These are phyloP conservation scores for Nemania abortiva DNA, from an alignment of 2,329 filamentous ascomycete genomes.

Conservation along the genomic window DNA sequence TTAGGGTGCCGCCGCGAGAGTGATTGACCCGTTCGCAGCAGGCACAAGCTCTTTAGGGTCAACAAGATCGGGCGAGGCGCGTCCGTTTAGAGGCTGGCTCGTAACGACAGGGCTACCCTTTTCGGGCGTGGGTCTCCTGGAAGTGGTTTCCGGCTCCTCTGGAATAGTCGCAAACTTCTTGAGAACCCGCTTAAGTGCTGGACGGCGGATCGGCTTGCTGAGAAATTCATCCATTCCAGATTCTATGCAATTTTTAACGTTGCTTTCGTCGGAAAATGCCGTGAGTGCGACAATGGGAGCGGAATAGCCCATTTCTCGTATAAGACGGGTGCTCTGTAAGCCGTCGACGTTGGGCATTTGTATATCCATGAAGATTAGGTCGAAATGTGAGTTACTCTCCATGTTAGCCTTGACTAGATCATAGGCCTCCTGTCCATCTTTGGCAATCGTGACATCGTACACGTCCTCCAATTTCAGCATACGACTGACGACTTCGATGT, in stretches of 20 bases:
- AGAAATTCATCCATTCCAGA: constrained; percentile 95
- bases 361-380: constrained; percentile 96
- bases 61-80: constrained; percentile 1
- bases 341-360: constrained; percentile 96
- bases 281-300: constrained; percentile 92
- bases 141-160: constrained; percentile 70
- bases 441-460: constrained; percentile 90
- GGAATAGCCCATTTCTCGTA: constrained; percentile 86
- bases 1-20: constrained; percentile 17
- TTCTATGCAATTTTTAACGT: constrained; percentile 86
- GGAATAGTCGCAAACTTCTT: constrained; percentile 86
- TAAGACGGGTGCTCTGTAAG: constrained; percentile 85
- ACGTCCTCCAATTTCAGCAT: constrained; percentile 82
- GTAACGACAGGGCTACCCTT: constrained; percentile 33
- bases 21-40: constrained; percentile 34
- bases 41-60: constrained; percentile 28
- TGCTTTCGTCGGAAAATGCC: constrained; percentile 90
- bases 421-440: constrained; percentile 87
- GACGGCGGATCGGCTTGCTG: constrained; percentile 80
- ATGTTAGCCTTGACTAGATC: constrained; percentile 87
- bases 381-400: constrained; percentile 77
- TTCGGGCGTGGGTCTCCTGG: constrained; percentile 48
- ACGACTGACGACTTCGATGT: constrained; percentile 69
- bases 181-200: constrained; percentile 85
- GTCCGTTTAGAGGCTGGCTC: constrained; percentile 37